Evolutionary conservation across 1,284 basidiomycete species (phyloP).

Genomic region (Sanghuangporus baumii): DNA sequence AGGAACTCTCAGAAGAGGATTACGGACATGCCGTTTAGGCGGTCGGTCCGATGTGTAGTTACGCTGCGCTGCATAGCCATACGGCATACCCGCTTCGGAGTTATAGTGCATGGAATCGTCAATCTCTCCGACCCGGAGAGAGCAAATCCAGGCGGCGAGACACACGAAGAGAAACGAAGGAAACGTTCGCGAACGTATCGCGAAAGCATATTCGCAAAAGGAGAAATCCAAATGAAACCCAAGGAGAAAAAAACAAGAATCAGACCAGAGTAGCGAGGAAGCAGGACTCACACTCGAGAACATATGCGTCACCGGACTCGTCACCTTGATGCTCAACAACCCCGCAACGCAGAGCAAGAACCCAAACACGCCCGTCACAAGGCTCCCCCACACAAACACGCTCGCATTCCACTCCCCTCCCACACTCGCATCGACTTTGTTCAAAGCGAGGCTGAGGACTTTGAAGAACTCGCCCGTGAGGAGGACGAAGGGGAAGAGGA

Average conservation of each 20-base stretch:
- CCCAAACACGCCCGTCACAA: slow-evolving; percentile 66
- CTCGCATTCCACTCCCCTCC: slow-evolving; percentile 40
- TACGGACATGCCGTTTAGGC: no score
- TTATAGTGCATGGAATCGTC: no score
- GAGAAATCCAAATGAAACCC: not conserved
- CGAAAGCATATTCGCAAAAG: no score
- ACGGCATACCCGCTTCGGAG: no score
- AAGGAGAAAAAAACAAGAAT: not conserved
- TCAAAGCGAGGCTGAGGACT: slow-evolving; percentile 31
- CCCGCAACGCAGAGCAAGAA: slow-evolving; percentile 69
- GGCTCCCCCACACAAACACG: slow-evolving; percentile 56
- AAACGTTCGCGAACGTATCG: not conserved
- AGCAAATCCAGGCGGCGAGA: not conserved
- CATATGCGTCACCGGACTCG: slow-evolving; percentile 71
- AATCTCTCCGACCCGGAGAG: no score
- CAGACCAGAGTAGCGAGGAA: not conserved
- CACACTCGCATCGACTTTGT: not conserved
- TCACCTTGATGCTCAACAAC: slow-evolving; percentile 66
- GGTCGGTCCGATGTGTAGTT: no score
- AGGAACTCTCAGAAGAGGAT: no score
- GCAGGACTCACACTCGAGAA: slow-evolving; percentile 56
- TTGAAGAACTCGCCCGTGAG: slow-evolving; percentile 46
- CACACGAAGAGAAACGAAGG: not conserved
- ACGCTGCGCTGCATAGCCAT: no score
- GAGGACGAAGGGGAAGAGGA: slow-evolving; percentile 56